Conservation (phyloP, 805 yeast genomes). For the Nakazawaea peltata region DNA sequence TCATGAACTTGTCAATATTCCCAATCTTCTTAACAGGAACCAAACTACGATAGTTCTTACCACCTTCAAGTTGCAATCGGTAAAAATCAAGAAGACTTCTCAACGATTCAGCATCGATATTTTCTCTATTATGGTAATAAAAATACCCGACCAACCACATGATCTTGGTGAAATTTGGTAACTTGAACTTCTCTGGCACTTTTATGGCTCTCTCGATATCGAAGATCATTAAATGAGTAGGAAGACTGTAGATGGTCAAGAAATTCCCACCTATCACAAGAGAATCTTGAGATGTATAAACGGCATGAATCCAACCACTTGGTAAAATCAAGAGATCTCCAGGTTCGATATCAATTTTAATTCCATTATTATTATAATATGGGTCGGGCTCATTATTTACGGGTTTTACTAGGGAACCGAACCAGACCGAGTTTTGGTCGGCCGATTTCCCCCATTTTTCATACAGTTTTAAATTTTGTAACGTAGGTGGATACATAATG, state of each 20-base stretch:
- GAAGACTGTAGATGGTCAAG: conserved; percentile 54
- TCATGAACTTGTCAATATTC: conserved; percentile 15
- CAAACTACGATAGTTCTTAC: conserved; percentile 10
- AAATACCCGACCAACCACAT: conserved; percentile 61
- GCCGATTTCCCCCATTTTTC: conserved; percentile 65
- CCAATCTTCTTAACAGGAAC: conserved; percentile 19
- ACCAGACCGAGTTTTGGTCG: conserved; percentile 56
- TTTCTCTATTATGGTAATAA: conserved; percentile 14
- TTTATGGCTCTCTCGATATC: conserved; percentile 57
- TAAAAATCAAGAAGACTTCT: conserved; percentile 17
- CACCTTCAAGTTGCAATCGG: conserved; percentile 11
- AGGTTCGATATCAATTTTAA: conserved; percentile 24
- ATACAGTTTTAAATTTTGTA: conserved; percentile 50
- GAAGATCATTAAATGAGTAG: conserved; percentile 53
- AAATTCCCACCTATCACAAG: conserved; percentile 86
- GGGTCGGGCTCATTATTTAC: conserved; percentile 7
- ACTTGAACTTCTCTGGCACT: conserved; percentile 70
- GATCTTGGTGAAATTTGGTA: conserved; percentile 66
- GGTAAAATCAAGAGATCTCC: conserved; percentile 83
- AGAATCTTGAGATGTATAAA: conserved; percentile 73
- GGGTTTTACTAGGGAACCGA: conserved; percentile 39
- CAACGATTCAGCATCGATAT: conserved; percentile 15
- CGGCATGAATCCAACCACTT: conserved; percentile 92
- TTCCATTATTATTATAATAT: conserved; percentile 26
- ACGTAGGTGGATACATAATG: conserved; percentile 73